Base-by-base conservation (phyloP, 345 rosid genomes). In the Anacardium occidentale region DNA sequence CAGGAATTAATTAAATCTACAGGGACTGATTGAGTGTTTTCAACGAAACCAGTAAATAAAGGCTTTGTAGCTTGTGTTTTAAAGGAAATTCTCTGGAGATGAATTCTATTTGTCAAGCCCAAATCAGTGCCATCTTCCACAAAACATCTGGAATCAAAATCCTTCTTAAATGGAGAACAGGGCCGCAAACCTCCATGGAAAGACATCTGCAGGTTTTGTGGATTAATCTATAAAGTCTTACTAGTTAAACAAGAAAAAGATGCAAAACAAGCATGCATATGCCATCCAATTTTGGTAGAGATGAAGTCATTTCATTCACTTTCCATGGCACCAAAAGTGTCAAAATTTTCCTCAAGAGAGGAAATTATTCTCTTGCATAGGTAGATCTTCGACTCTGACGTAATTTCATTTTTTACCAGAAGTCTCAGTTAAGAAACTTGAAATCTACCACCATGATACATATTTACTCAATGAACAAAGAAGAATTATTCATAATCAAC, bases 51-150 rank as follows among this genome's bases (percentile, higher is more conserved):
- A 4, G 84, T 65, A 78, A 64, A 79, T 53, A 85, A 80, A 72
- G 85, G 78, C 59, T 83, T 83, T 0, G 80, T 77, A 68, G 92
- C 98, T 77, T 83, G 90, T 29, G 77, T 53, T 62, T 70, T 79
- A 58, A 78, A 68, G 73, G 84, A 58, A 58, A 69, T 57, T 70
- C 78, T 81, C 74, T 62, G 79, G 29, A 66, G 76, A 69, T 76
- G 75, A 48, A 56, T 79, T 79, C 86, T 86, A 47, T 72, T 83
- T 64, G 75, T 75, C 45, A 76, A 69, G 51, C 84, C 83, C 60
- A 81, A 62, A 79, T 75, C 71, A 66, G 74, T 21, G 57, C 79
- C 87, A 11, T 77, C 89, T 75, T 85, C 87, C 62, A 78, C 55
- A 65, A 51, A 62, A 60, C 78, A 78, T 77, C 84, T 87, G 48